Conservation (phyloP, 495 filamentous ascomycete genomes). For the Talaromyces ruber region DNA sequence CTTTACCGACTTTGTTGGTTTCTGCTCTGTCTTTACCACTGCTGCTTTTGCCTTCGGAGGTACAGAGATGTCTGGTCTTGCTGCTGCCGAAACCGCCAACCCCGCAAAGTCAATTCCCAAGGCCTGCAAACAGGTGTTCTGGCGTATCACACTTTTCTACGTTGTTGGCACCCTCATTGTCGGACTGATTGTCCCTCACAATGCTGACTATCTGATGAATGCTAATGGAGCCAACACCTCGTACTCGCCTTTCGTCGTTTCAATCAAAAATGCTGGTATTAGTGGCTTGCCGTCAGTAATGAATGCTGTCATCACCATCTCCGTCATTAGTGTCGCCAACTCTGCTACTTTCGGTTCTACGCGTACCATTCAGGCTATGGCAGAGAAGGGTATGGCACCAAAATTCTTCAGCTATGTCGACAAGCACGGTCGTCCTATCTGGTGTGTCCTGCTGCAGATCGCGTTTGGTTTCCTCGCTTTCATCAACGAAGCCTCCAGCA, state of each 20-base stretch:
- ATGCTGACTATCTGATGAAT: constrained; percentile 36
- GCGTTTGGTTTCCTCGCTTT: constrained; percentile 47
- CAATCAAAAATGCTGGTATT: constrained; percentile 59
- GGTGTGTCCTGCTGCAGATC: constrained; percentile 43
- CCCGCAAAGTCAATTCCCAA: constrained; percentile 56
- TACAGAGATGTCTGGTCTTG: constrained; percentile 65
- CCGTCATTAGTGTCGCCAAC: constrained; percentile 58
- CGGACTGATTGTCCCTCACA: constrained; percentile 57
- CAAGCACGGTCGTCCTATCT: constrained; percentile 46
- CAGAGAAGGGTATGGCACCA: constrained; percentile 48
- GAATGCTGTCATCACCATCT: constrained; percentile 65
- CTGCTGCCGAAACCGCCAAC: constrained; percentile 60
- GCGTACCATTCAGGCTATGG: constrained; percentile 56
- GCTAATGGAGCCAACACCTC: constrained; percentile 40
- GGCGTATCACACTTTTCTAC: constrained; percentile 71
- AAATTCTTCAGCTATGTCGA: constrained; percentile 49
- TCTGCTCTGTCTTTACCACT: constrained; percentile 66
- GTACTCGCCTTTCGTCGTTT: constrained; percentile 68
- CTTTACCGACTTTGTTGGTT: constrained; percentile 61
- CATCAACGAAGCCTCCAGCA: constrained; percentile 34
- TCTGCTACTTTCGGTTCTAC: constrained; percentile 54
- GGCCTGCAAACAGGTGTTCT: constrained; percentile 67
- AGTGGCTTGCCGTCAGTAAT: constrained; percentile 60
- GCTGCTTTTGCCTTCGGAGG: constrained; percentile 68
- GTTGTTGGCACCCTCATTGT: constrained; percentile 65